A percentile compares a stretch with the other conserved stretches of the same genome.
phyloP scores from a whole-genome alignment of 2,329 filamentous ascomycete species.

The Colletotrichum zoysiae region DNA sequence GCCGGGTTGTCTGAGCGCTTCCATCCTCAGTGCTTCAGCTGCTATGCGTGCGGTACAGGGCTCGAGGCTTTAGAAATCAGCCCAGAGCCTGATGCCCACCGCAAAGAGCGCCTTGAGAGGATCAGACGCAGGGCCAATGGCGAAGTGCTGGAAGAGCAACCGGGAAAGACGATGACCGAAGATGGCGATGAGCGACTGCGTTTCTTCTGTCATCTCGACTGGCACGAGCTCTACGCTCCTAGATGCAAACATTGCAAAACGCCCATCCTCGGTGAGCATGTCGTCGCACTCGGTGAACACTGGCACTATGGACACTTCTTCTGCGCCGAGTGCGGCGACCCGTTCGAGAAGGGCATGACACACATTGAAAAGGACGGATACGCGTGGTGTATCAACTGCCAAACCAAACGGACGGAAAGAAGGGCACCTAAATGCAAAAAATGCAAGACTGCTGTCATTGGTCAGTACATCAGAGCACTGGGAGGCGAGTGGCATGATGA shows the following conservation, averaged over 20 bases:
- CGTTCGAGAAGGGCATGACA: constrained; percentile 79
- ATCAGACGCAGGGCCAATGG: constrained; percentile 72
- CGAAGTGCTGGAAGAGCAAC: constrained; percentile 71
- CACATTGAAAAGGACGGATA: constrained; percentile 96
- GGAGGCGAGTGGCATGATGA: constrained; percentile 93
- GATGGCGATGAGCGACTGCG: constrained; percentile 81
- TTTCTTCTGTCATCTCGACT: constrained; percentile 99
- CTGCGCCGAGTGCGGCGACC: constrained; percentile 97
- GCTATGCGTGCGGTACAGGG: constrained; percentile 86
- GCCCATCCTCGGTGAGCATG: constrained; percentile 94
- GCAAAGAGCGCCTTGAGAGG: constrained; percentile 78
- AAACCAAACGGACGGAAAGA: constrained; percentile 90
- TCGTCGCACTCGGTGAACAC: constrained; percentile 92
- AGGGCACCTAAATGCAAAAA: constrained; percentile 89
- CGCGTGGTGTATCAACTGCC: constrained; percentile 94
- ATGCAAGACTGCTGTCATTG: constrained; percentile 86
- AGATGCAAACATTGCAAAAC: constrained; percentile 97
- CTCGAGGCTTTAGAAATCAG: constrained; percentile 98
- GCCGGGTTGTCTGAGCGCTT: constrained; percentile 81
- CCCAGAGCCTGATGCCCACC: constrained; percentile 83
- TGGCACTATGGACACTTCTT: constrained; percentile 99
- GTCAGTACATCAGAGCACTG: constrained; percentile 89
- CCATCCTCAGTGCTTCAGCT: constrained; percentile 93
- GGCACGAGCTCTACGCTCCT: constrained; percentile 93
- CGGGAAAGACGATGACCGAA: constrained; percentile 73